Evolutionary conservation across 1,139 yeast species (phyloP).

Genomic region (Geotrichum reessii): DNA sequence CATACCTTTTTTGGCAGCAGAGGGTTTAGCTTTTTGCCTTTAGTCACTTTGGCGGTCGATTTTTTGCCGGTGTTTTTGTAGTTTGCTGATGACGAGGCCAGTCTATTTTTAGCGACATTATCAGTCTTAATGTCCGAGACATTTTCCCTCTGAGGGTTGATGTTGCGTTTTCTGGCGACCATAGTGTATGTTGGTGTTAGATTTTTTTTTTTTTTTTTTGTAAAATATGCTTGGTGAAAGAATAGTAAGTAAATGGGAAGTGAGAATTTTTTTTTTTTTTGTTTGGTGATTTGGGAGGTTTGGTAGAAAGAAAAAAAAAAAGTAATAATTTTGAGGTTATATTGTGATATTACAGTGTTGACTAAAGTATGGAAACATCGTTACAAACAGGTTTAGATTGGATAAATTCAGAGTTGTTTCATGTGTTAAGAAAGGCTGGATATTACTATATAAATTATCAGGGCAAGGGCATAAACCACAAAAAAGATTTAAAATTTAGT

Average conservation of each 20-base stretch:
- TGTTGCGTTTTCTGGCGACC: conserved; percentile 22
- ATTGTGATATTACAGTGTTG: neutral
- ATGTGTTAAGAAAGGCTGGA: neutral
- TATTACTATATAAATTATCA: neutral
- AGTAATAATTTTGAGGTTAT: neutral
- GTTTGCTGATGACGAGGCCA: conserved; percentile 25
- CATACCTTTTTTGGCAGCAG: conserved; percentile 17
- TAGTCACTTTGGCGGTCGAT: conserved; percentile 17
- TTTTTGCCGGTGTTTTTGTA: conserved; percentile 26
- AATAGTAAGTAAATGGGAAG: neutral
- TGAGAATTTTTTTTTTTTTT: conserved; percentile 4
- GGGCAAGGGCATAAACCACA: neutral
- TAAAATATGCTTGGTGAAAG: neutral
- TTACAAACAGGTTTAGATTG: neutral
- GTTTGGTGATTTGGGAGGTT: neutral
- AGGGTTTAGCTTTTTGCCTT: conserved; percentile 18
- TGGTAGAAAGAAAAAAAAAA: neutral
- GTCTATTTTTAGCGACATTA: conserved; percentile 25
- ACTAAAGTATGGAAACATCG: neutral
- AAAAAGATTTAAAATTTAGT: neutral
- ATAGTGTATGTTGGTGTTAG: conserved; percentile 10
- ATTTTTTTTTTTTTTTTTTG: too few relatives aligned
- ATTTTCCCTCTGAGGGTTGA: conserved; percentile 24
- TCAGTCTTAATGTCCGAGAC: conserved; percentile 19
- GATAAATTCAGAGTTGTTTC: neutral